Evolutionary conservation across 352 stramenopile species (phyloP), one percentile per base, ranked within the genome.

Genomic region (Thraustochytrium sp.): DNA sequence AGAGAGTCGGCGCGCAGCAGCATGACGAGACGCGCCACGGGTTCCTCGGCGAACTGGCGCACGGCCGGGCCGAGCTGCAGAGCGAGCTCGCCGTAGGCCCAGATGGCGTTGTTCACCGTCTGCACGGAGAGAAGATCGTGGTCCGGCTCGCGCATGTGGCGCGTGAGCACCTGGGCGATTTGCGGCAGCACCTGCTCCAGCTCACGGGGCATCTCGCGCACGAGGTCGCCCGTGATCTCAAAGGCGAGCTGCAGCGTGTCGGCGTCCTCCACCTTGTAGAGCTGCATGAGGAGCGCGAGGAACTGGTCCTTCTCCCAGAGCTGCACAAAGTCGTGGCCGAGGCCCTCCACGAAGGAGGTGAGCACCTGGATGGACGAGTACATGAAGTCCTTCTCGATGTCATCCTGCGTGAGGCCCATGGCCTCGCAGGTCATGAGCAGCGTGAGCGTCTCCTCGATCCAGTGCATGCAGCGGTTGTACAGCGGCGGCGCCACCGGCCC

Each of bases 371-470:
- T 46, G 21, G 48, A 16, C 18, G n/a, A 11, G 48, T 65, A 51
- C 68, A 80, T 80, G 38, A 80, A 72, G 31, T 80, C 68, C 31
- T 53, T 68, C 26, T 80, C 68, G 26, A 72, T 46, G 53, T 80
- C 68, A 16, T 80, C 46, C 31, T 9, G 2, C 13, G 68, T n/a
- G 13, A 72, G 48, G 8, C 68, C 68, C 29, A 46, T 36, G 23
- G n/a, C 53, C 13, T 68, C 68, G 53, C 53, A 80, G 9, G 68
- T 62, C 53, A 51, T 63, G 37, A 80, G 53, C 34, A 80, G 31
- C n/a, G 53, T 80, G 13, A 80, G 9, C 5, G 68, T 72, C 29
- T 63, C 68, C 51, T 80, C 44, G n/a, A 80, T 63, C 48, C 31
- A 72, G 42, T 63, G 21, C 31, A 64, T 63, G 2, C 31, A 21